These are phyloP conservation scores for Annona cherimola DNA, from an alignment of 164 flowering plant species.

Conservation along the genomic window DNA sequence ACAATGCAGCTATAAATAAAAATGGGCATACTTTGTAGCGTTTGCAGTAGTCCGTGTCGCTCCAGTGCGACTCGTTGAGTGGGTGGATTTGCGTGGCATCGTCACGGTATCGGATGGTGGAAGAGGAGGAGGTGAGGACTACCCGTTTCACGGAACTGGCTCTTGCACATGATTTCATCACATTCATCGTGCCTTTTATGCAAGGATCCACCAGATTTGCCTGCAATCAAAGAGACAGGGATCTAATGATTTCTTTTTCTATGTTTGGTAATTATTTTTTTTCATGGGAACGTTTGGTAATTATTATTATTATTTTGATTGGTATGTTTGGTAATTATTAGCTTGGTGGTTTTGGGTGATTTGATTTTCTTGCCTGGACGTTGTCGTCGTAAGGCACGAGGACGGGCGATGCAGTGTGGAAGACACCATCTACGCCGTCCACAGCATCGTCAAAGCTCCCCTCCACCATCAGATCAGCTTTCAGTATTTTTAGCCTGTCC, in stretches of 20 bases:
- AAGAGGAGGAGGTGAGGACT: conserved; percentile 93
- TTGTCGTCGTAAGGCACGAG: conserved; percentile 60
- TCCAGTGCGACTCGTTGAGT: conserved; percentile 90
- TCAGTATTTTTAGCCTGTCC: conserved; percentile 67
- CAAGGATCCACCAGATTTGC: conserved; percentile 71
- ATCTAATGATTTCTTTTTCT: not conserved
- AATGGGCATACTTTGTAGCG: conserved; percentile 47
- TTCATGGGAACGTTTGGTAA: no score
- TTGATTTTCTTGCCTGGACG: conserved; percentile 41
- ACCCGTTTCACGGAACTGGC: conserved; percentile 60
- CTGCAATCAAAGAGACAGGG: conserved; percentile 29
- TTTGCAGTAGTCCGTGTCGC: conserved; percentile 81
- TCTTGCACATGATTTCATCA: conserved; percentile 66
- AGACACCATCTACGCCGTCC: conserved; percentile 78
- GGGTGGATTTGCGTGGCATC: conserved; percentile 58
- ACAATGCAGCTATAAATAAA: not conserved
- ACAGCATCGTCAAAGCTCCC: conserved; percentile 86
- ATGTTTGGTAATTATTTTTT: no score
- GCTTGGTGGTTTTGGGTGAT: no score
- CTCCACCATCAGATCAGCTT: conserved; percentile 72
- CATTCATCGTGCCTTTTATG: conserved; percentile 74
- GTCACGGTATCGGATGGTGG: conserved; percentile 71
- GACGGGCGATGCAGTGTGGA: conserved; percentile 94
- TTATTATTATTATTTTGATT: no score
- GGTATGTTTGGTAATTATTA: no score